Base-by-base conservation (phyloP, 2,329 filamentous ascomycete genomes). In the Penicillium sp. region DNA sequence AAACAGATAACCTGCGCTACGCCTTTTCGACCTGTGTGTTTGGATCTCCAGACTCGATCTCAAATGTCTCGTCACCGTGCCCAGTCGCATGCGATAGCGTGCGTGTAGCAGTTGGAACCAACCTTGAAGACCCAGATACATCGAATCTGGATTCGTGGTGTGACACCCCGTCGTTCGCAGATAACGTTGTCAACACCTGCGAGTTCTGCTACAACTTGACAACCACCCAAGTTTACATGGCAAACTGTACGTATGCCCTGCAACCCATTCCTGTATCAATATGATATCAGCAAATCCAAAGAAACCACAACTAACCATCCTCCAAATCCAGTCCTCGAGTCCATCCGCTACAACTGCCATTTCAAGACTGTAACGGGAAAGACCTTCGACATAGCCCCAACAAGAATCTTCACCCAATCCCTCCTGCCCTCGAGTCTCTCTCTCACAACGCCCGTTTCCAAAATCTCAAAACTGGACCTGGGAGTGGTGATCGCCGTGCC, bases 261-360 rank as follows among this genome's bases (percentile, higher is more conserved):
- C 6, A 37, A 38, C 6, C 46, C 29, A 31, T 48, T 13, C 33
- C 43, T 29, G 43, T 15, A 3, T 42, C 23, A 6, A 19, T 27
- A 12, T 17, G 15, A 47, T 19, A 40, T 21, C 27, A 37, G 21
- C 48, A 40, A 40, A 37, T 27, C 17, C 23, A 6, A 19, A 21
- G 31, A 49, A 35, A 43, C n/a, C 23, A 13, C 38, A 6, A 57
- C 57, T 54, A 27, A 62, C 41, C 38, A 49, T 41, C 47, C 27
- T 21, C 29, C 31, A 13, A 46, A 40, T 21, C 9, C 51, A 80
- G 78, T 79, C 62, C 63, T 80, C 37, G 77, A 80, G 71, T 70
- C 77, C 21, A 67, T 79, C 41, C 76, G 78, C 25, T 77, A 79
- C 58, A 75, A 77, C 53, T 80, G 78, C 62, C 72, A 77, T 50